Percentiles rank a stretch among this genome's conserved stretches.
Evolutionary conservation across 148 eudicot species (phyloP).

Genomic region (Salicornia ramosissima): DNA sequence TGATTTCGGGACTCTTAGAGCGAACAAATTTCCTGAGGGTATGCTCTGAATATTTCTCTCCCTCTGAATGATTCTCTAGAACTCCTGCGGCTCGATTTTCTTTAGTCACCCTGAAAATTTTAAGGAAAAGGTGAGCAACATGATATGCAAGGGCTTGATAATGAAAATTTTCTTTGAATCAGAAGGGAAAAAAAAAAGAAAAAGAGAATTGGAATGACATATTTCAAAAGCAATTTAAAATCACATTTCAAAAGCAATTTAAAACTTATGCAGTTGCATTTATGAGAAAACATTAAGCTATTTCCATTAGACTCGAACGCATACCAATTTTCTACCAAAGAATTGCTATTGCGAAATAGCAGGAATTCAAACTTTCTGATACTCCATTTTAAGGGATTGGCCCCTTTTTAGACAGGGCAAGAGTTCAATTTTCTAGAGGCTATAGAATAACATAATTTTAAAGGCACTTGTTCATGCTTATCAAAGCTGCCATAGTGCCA

Average conservation of each 20-base stretch:
- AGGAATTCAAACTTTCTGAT: not conserved
- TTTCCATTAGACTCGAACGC: not conserved
- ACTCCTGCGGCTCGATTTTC: conserved; percentile 81
- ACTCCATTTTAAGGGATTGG: not conserved
- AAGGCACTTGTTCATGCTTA: not conserved
- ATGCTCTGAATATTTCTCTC: conserved; percentile 64
- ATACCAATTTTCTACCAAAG: not conserved
- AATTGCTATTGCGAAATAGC: not conserved
- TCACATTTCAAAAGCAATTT: not conserved
- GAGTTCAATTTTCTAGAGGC: not conserved
- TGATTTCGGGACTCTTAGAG: conserved; percentile 61
- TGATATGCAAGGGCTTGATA: not conserved
- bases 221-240: not conserved
- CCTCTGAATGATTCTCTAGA: conserved; percentile 64
- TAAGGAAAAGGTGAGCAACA: not conserved
- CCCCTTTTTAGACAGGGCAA: no score
- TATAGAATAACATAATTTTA: no score
- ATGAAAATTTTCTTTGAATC: no score
- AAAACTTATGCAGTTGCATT: not conserved
- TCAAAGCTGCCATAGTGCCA: not conserved
- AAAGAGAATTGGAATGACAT: no score
- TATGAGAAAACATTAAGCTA: not conserved
- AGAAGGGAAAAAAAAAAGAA: not conserved
- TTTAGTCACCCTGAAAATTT: conserved; percentile 58
- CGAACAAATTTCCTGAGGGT: conserved; percentile 67